These are phyloP conservation scores for Naganishia vaughanmartiniae DNA, from an alignment of 768 basidiomycete species.

Conservation along the genomic window DNA sequence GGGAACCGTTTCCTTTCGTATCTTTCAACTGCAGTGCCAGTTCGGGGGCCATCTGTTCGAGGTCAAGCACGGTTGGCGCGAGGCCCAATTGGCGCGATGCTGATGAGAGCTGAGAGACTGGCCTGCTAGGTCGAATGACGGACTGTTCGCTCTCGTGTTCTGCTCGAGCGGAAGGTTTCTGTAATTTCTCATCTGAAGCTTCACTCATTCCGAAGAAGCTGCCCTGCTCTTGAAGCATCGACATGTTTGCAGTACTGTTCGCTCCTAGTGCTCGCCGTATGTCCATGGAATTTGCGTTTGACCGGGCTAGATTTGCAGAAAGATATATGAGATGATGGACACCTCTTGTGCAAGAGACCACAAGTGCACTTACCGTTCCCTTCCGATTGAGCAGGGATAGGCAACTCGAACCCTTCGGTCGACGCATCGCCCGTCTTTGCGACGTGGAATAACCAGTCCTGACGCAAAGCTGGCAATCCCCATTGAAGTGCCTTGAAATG, in stretches of 20 bases:
- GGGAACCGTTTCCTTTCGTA: neutral
- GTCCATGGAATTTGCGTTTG: neutral
- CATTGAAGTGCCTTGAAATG: slow-evolving; percentile 75
- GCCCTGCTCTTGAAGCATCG: slow-evolving; percentile 7
- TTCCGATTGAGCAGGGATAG: slow-evolving; percentile 42
- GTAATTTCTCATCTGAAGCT: slow-evolving; percentile 7
- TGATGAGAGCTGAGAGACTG: neutral
- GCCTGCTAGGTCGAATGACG: neutral
- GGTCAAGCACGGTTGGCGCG: slow-evolving; percentile 27
- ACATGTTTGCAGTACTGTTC: slow-evolving; percentile 21
- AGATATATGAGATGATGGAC: neutral
- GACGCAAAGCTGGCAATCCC: slow-evolving; percentile 67
- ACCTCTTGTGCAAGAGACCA: slow-evolving; percentile 60
- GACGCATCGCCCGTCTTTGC: slow-evolving; percentile 56
- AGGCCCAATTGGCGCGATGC: slow-evolving; percentile 27
- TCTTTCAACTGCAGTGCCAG: neutral
- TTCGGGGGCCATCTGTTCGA: neutral
- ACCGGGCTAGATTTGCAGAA: neutral
- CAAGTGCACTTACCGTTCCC: slow-evolving; percentile 58
- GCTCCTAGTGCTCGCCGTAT: neutral
- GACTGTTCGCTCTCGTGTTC: neutral
- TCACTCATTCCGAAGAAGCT: slow-evolving; percentile 16
- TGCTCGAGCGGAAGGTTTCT: neutral
- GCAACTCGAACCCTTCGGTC: neutral
- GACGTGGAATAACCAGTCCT: slow-evolving; percentile 68